Base-by-base conservation (phyloP, 345 rosid genomes). In the Lepidium africanum region DNA sequence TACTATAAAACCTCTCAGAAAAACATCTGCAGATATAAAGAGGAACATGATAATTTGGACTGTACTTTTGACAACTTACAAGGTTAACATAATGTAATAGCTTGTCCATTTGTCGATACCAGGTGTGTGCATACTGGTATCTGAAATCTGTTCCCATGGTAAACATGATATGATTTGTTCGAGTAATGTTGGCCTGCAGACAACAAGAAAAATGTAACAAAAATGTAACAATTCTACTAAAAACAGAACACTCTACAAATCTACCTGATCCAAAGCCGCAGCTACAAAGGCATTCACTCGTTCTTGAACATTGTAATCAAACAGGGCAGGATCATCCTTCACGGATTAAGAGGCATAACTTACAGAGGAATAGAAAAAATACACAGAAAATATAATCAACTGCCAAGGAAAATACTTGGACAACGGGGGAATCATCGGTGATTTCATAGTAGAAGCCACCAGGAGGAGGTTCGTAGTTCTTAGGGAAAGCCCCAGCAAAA, bases 131-230 rank as follows among this genome's bases (percentile, higher is more conserved):
- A 75, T 91, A 94, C 75, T 94, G 97, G 81, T 91, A 94, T 75
- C 81, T 85, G 78, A 94, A 94, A 82, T 94, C 99, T 60, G 99
- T 90, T 79, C 99, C 99, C 99, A 94, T 89, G 49, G 96, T 88
- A 80, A 85, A 94, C 99, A 94, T 94, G 61, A 94, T 78, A 59
- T 94, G 99, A 80, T 94, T 73, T 55, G 88, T 79, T 66, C 89
- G 80, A 56, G 99, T 94, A 63, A 91, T 86, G 80, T 94, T 91
- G 57, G 96, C 97, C 99, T 94, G 89, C 42, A 46, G 80, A 50
- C 36, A 25, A 48, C 60, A 60, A 19, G 35, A 58, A 36, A 16
- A 33, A 41, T 33, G 69, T 69, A 40, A 70, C 38, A 39, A 62
- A 64, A n/a, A 25, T 21, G 64, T 27, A 10, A 41, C 21, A 61